A percentile compares a stretch with the other conserved stretches of the same genome.
These are phyloP conservation scores for Pichia kluyveri DNA, from an alignment of 805 yeast species.

Conservation along the genomic window DNA sequence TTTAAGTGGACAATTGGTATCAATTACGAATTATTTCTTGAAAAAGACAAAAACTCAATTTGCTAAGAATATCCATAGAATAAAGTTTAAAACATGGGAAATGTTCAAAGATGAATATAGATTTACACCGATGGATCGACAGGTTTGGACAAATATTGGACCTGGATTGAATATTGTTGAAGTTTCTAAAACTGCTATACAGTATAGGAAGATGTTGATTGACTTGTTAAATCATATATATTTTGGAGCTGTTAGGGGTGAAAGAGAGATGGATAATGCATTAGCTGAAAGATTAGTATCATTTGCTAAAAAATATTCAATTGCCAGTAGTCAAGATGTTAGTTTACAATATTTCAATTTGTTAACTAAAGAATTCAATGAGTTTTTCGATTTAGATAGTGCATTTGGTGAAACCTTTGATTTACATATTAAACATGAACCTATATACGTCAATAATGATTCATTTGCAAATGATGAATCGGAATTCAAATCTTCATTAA, in stretches of 20 bases:
- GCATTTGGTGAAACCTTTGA: constrained; percentile 1
- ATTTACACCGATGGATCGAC: neutral
- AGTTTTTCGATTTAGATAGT: constrained; percentile 3
- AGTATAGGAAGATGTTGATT: constrained; percentile 1
- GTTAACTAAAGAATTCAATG: constrained; percentile 1
- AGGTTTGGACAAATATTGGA: constrained; percentile 1
- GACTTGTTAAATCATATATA: constrained; percentile 1
- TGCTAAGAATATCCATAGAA: neutral
- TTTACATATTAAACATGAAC: neutral
- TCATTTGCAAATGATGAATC: constrained; percentile 21
- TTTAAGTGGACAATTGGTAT: constrained; percentile 1
- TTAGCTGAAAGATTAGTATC: neutral
- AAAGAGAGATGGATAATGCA: neutral
- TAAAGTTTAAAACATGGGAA: constrained; percentile 1
- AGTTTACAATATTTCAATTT: constrained; percentile 2
- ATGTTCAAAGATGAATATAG: neutral
- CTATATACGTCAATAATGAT: neutral
- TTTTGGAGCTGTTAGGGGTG: neutral
- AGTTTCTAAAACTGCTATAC: neutral
- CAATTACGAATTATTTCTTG: neutral
- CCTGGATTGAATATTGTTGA: neutral
- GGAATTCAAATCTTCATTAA: constrained; percentile 6
- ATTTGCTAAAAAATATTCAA: neutral
- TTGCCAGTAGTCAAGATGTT: neutral
- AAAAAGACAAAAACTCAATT: neutral